phyloP scores from a whole-genome alignment of 495 filamentous ascomycete species.

The Xylona heveae region DNA sequence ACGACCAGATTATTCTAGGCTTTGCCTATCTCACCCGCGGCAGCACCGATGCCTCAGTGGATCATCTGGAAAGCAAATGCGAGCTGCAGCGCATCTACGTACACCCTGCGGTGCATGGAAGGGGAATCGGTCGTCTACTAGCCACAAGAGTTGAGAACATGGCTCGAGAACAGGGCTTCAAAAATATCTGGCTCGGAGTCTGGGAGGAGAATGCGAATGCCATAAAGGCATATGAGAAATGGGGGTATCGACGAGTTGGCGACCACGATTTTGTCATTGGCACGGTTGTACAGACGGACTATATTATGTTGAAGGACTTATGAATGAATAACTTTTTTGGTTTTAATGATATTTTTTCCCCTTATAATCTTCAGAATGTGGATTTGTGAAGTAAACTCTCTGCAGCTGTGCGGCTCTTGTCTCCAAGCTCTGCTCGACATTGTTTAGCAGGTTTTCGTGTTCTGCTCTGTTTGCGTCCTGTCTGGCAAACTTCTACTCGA shows the following conservation, averaged over 20 bases:
- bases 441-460: too few species aligned
- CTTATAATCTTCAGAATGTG: too few species aligned
- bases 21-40: slow-evolving; percentile 17
- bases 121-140: slow-evolving; percentile 15
- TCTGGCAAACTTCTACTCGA: too few species aligned
- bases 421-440: too few species aligned
- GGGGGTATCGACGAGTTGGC: slow-evolving; percentile 15
- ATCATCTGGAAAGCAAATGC: slow-evolving; percentile 5
- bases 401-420: too few species aligned
- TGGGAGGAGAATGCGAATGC: slow-evolving; percentile 19
- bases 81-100: slow-evolving; percentile 22
- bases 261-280: slow-evolving; percentile 16
- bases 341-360: too few species aligned
- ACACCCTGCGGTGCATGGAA: slow-evolving; percentile 12
- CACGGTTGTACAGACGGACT: slow-evolving; percentile 14
- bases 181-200: slow-evolving; percentile 20
- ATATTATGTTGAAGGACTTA: slow-evolving; percentile 8
- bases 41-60: slow-evolving; percentile 14
- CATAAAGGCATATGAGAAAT: slow-evolving; percentile 14
- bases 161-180: slow-evolving; percentile 16
- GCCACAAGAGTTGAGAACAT: slow-evolving; percentile 11
- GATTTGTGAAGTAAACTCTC: too few species aligned
- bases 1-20: slow-evolving; percentile 13
- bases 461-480: too few species aligned
- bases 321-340: too few species aligned